Evolutionary conservation across 2,329 filamentous ascomycete species (phyloP), one percentile per base, ranked within the genome.

Genomic region (Beauveria australis): DNA sequence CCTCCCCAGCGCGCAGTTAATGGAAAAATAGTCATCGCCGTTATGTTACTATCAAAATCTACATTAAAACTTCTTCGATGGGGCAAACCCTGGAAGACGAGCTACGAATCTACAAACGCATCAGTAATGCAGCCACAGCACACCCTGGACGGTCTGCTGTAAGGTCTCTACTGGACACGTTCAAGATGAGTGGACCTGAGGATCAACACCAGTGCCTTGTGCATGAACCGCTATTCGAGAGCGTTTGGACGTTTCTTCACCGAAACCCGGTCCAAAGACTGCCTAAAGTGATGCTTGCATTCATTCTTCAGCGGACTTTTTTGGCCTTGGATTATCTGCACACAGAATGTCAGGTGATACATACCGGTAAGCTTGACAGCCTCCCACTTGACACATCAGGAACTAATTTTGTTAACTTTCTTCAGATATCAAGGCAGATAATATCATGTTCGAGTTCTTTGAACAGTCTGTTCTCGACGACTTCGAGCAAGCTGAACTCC

Each of bases 261-360:
- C 55, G 46, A 18, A 58, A 51, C 2, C 33, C 46, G 2, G 19
- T 58, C 1, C 19, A 18, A 24, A 43, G 46, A 30, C 8, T 51
- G 10, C 55, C 46, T 5, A 12, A 58, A 14, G 3, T 19, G 2
- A 26, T 58, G 2, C 53, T 78, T 0, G 71, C 70, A 5, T 65
- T 73, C 28, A 63, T 74, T 1, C 71, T 81, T 18, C 64, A 68
- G 4, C 72, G 69, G 0, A 63, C 80, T 1, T 77, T 81, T 57
- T 64, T 75, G 9, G 77, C 74, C 1, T 63, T 81, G 40, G 76
- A 81, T 40, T 80, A 70, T 63, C 64, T 81, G 1, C 79, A 81
- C 63, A 74, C 67, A 1, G 74, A 79, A 62, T 79, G 76, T 66
- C 63, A 73, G 14, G 66, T 80, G 19, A 72, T 79, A 47, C 76